phyloP scores from a whole-genome alignment of 768 basidiomycete genomes.

The Obba rivulosa region DNA sequence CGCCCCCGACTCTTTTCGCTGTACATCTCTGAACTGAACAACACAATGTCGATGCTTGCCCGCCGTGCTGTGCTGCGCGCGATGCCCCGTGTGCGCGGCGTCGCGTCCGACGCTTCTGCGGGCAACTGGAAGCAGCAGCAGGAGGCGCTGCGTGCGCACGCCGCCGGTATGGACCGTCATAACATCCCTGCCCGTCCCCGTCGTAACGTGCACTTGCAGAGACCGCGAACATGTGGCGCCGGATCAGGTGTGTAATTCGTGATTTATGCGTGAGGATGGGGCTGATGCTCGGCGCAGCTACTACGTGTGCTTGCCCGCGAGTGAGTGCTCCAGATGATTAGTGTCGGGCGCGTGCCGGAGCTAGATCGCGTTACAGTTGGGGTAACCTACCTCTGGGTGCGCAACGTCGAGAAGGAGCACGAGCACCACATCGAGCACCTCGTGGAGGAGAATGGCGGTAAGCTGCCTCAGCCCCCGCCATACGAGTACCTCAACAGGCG shows the following conservation, averaged over 20 bases:
- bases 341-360: background rate
- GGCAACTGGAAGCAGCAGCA: slow-evolving; percentile 16
- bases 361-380: slow-evolving; percentile 13
- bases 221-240: slow-evolving; percentile 78
- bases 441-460: slow-evolving; percentile 67
- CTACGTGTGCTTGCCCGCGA: slow-evolving; percentile 70
- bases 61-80: slow-evolving; percentile 45
- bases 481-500: slow-evolving; percentile 78
- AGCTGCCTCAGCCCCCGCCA: slow-evolving; percentile 62
- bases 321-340: slow-evolving; percentile 38
- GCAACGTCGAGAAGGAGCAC: slow-evolving; percentile 57
- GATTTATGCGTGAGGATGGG: no score
- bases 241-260: slow-evolving; percentile 60
- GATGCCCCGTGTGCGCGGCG: slow-evolving; percentile 27
- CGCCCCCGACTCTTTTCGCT: slow-evolving; percentile 10
- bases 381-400: slow-evolving; percentile 38
- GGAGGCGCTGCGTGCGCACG: slow-evolving; percentile 16
- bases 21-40: slow-evolving; percentile 5
- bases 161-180: slow-evolving; percentile 16
- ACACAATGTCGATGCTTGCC: slow-evolving; percentile 34
- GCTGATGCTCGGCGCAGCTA: slow-evolving; percentile 38
- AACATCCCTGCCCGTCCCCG: background rate
- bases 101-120: slow-evolving; percentile 18
- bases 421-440: slow-evolving; percentile 65
- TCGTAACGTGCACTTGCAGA: slow-evolving; percentile 36